Evolutionary conservation across 345 rosid genomes (phyloP).

Genomic region (Pistacia atlantica): DNA sequence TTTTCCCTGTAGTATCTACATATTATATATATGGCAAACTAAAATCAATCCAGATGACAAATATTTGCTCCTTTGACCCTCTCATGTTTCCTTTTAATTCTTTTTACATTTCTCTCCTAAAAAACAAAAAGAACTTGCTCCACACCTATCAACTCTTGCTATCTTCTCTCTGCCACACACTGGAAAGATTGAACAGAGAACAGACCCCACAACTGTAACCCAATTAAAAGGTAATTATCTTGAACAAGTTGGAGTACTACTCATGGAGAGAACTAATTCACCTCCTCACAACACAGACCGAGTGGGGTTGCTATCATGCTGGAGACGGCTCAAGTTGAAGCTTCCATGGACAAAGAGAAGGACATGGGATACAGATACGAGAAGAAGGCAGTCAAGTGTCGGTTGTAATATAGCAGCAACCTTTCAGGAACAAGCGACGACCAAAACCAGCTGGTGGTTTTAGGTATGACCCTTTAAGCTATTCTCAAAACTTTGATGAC

Average conservation of each 20-base stretch:
- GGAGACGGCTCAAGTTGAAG: constrained; percentile 46
- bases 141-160: neutral
- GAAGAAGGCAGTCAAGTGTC: neutral
- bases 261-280: constrained; percentile 28
- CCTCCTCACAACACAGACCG: constrained; percentile 24
- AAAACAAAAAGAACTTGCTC: neutral
- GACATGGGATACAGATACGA: constrained; percentile 9
- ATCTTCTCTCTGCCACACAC: constrained; percentile 38
- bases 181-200: constrained; percentile 16
- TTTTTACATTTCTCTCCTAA: neutral
- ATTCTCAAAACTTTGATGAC: constrained; percentile 55
- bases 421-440: constrained; percentile 14
- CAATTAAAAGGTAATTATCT: too few species aligned
- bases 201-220: constrained; percentile 6
- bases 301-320: constrained; percentile 38
- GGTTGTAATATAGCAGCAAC: constrained; percentile 22
- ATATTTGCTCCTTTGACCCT: neutral
- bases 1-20: too few species aligned
- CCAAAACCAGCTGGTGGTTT: constrained; percentile 37
- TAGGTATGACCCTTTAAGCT: constrained; percentile 49
- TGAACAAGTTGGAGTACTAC: neutral
- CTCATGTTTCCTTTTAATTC: neutral
- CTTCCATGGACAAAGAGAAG: constrained; percentile 39
- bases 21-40: too few species aligned
- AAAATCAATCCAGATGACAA: neutral